Base-by-base conservation (phyloP, 2,329 filamentous ascomycete genomes). In the Xylaria sp. region DNA sequence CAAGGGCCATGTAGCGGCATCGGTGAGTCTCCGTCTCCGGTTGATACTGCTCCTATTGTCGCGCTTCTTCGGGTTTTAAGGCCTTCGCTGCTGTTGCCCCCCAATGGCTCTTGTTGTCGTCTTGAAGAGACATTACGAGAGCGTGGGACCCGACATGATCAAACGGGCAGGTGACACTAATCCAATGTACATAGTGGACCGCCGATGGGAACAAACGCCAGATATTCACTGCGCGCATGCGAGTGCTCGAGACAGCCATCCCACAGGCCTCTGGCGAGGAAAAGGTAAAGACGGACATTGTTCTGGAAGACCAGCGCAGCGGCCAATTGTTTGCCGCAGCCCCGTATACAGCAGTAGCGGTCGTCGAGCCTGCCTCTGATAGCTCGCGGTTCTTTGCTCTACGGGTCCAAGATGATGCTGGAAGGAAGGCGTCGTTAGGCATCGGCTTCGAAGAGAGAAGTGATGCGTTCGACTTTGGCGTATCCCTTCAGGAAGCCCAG, bases 381-480 rank as follows among this genome's bases (percentile, higher is more conserved):
- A 92, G 88, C 73, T 89, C 86, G 64, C 86, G 92, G 35, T 96
- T 96, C 83, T 96, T 96, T 73, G 92, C 92, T 5, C 75, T 96
- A 37, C 84, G 90, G 14, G 92, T 96, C 1, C 87, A 92, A 61
- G 92, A 93, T 65, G 89, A 88, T 37, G 84, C 85, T 42, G 89
- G 91, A 1, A 84, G 89, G 69, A 94, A 92, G 75, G 92, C 93
- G 11, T 85, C 91, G 47, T 78, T 97, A 62, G 92, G 93, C 9
- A 87, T 96, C 68, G 93, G 92, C 9, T 96, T 96, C 73, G 92
- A 96, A 80, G 92, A 96, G 76, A 82, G 93, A 52, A 88, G 87
- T 72, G 91, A 94, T 70, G 92, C 93, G 1, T 94, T 96, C 70
- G 92, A 97, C 74, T 93, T 96, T 72, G 86, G 87, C 65, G 90